Base-by-base conservation (phyloP, 2,329 filamentous ascomycete genomes). In the Penicillium sp. region DNA sequence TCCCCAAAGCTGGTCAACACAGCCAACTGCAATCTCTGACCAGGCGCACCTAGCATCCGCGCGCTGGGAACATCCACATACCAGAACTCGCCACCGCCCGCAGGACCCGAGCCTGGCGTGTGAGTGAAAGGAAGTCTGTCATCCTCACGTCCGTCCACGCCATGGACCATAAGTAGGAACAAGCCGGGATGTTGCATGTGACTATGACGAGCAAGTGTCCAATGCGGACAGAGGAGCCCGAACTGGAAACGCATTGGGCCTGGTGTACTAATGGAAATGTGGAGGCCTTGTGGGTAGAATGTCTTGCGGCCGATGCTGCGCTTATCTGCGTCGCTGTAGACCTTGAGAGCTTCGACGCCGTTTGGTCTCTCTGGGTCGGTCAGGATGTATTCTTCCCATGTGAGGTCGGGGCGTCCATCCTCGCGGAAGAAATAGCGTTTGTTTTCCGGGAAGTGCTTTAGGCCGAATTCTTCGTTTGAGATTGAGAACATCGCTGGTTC, bases 361-460 rank as follows among this genome's bases (percentile, higher is more conserved):
- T 72, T 57, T 4, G 68, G 75, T 54, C 66, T 70, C n/a, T 73
- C 70, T 1, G 77, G 71, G 35, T 81, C 78, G 3, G 86, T 86
- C 14, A 82, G 68, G 47, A 87, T 81, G 65, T 95, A 97, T 61
- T 95, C 87, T 57, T 91, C 87, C 89, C 90, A 97, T 0, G 76
- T 77, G 4, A 84, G 73, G 3, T 75, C 68, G 2, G 66, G 58
- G 9, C 83, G 75, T 1, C 88, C 86, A 60, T 95, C 89, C 12
- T 77, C 76, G 33, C 88, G 83, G 73, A 86, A 92, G 65, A 95
- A 91, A 51, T 88, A 76, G 13, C 71, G 69, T 13, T 75, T 69
- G 52, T 95, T 80, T 3, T 72, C 65, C 0, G 93, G 92, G 69
- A 87, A 97, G 65, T 99, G 93, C 16, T 79, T 80, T 14, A 82